Conservation (phyloP, 2,329 filamentous ascomycete genomes). For the Fusarium sp. region DNA sequence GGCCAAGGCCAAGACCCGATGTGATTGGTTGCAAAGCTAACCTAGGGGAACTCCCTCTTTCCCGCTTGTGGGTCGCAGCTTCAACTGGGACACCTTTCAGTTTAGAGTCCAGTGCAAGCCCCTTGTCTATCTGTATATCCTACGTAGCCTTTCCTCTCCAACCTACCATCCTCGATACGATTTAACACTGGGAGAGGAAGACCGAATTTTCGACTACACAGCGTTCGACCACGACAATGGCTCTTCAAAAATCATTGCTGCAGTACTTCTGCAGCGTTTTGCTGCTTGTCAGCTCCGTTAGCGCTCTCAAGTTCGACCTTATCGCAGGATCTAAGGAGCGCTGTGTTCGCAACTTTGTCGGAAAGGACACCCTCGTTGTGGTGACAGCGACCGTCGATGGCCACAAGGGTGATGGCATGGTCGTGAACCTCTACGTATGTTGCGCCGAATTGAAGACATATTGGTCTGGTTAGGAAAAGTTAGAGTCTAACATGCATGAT, state of each 20-base stretch:
- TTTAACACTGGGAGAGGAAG: constrained; percentile 22
- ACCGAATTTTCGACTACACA: background rate
- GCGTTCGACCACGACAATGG: constrained; percentile 54
- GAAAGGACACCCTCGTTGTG: constrained; percentile 91
- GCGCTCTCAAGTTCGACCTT: constrained; percentile 94
- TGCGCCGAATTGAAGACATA: constrained; percentile 6
- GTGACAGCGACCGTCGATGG: constrained; percentile 91
- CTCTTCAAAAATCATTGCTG: constrained; percentile 63
- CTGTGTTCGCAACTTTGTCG: constrained; percentile 97
- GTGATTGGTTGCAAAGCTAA: constrained; percentile 27
- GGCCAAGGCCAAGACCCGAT: constrained; percentile 34
- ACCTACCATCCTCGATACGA: constrained; percentile 22
- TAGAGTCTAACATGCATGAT: constrained; percentile 16
- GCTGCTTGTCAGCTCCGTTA: constrained; percentile 63
- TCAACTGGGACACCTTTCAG: constrained; percentile 50
- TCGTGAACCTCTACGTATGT: constrained; percentile 90
- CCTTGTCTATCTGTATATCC: constrained; percentile 35
- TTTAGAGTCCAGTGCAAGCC: constrained; percentile 37
- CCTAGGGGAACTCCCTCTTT: constrained; percentile 14
- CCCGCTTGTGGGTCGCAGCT: constrained; percentile 39
- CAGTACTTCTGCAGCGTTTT: constrained; percentile 69
- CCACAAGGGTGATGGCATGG: constrained; percentile 89
- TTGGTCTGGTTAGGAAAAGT: constrained; percentile 2
- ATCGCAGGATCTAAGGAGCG: constrained; percentile 78
- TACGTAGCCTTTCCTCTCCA: constrained; percentile 41